Evolutionary conservation across 2,329 filamentous ascomycete genomes (phyloP), one percentile per base, ranked within the genome.

Genomic region (Alternaria panax): DNA sequence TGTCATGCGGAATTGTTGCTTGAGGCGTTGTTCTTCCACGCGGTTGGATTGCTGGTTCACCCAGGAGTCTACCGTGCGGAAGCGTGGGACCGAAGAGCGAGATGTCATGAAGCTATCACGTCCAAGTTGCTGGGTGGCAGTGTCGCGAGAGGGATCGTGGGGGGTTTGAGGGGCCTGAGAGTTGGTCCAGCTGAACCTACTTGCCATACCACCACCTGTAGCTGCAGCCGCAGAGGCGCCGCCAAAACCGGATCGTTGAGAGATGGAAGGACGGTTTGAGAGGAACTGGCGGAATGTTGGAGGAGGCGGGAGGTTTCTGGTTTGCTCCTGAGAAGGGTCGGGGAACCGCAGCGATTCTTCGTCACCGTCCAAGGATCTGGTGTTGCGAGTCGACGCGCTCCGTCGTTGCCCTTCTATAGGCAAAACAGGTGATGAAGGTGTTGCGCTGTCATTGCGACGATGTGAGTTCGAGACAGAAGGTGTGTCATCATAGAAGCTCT

Each of bases 61-160:
- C 78, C 78, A 80, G 1, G 71, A 75, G 63, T 80, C 75, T 36
- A 80, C 70, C 24, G 78, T 79, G 51, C 78, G 75, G 69, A 79
- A 80, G 28, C 78, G 76, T 1, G 76, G 71, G 7, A 78, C 70
- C 0, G 74, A 78, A 7, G 75, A 77, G 14, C 73, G 73, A 6
- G 67, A 56, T 5, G 77, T 79, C 66, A 78, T 74, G 54, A 75
- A 74, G 57, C 71, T 75, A n/a, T 77, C 75, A 18, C 74, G 74
- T 3, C 64, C 60, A 24, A 70, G 57, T n/a, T 63, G 62, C 34
- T 69, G 64, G 3, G 62, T 65, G 30, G 66, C 60, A 9, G 71
- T 72, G 55, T 77, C 74, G 24, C 69, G 69, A 2, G 54, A 64
- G 5, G 70, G 57, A 20, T 76, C 75, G n/a, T 73, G 69, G 0